Conservation (phyloP, 108 stramenopile genomes). For the Skeletonema costatum region DNA sequence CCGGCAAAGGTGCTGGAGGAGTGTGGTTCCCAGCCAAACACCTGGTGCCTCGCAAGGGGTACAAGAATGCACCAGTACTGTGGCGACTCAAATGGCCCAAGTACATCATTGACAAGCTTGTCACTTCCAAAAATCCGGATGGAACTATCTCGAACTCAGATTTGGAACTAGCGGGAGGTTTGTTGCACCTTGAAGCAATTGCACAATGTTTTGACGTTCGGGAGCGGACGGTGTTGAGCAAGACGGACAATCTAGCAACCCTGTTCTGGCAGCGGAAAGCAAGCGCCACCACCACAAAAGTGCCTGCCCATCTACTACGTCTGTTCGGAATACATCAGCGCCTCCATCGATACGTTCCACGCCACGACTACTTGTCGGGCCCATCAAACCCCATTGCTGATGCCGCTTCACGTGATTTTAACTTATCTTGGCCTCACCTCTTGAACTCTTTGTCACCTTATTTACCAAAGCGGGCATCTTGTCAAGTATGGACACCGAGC, state of each 20-base stretch:
- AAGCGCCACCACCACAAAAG: constrained; percentile 20
- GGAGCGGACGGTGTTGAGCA: constrained; percentile 8
- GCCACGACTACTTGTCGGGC: not conserved
- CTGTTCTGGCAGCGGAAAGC: constrained; percentile 18
- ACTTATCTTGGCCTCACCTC: not conserved
- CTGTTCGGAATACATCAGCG: constrained; percentile 50
- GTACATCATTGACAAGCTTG: not conserved
- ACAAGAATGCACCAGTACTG: not conserved
- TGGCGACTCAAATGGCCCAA: not conserved
- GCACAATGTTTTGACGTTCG: constrained; percentile 10
- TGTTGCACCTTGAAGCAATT: not conserved
- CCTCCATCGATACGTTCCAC: not conserved
- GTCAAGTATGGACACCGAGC: not conserved
- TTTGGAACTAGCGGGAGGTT: not conserved
- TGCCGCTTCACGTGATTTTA: not conserved
- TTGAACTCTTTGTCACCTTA: too few relatives aligned
- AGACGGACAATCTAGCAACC: constrained; percentile 28
- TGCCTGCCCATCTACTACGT: constrained; percentile 49
- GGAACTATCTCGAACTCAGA: constrained; percentile 3
- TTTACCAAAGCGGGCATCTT: constrained; percentile 16
- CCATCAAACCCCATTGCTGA: not conserved
- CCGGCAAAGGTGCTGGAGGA: constrained; percentile 8
- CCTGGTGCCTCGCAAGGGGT: not conserved
- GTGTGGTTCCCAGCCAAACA: not conserved
- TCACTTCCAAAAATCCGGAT: not conserved